Evolutionary conservation across 2,329 filamentous ascomycete genomes (phyloP).

Genomic region (Penicillium sp.): DNA sequence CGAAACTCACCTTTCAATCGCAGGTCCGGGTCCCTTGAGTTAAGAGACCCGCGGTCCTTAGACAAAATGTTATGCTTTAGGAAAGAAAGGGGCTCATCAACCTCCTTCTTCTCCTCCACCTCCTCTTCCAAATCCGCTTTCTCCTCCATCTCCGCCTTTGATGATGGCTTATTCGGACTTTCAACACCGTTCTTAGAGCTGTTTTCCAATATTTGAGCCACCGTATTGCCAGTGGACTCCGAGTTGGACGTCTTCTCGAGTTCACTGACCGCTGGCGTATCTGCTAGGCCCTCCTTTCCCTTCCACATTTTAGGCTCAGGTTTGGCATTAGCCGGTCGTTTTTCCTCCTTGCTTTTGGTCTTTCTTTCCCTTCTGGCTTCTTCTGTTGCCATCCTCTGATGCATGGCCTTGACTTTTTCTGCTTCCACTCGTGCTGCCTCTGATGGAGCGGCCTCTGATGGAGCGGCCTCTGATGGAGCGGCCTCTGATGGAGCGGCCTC

Average conservation of each 20-base stretch:
- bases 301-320: neutral
- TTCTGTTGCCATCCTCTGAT: neutral
- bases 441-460: neutral
- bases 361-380: neutral
- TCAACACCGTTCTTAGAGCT: neutral
- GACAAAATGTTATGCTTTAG: neutral
- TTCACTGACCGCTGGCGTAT: neutral
- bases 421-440: neutral
- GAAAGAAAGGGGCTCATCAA: no score
- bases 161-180: neutral
- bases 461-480: neutral
- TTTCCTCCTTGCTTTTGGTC: neutral
- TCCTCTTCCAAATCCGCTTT: neutral
- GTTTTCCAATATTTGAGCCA: neutral
- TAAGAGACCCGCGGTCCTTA: constrained; percentile 17
- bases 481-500: neutral
- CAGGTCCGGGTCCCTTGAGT: constrained; percentile 1
- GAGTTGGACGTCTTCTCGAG: neutral
- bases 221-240: neutral
- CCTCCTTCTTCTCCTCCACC: neutral
- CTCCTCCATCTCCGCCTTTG: neutral
- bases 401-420: neutral
- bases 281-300: neutral
- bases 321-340: neutral
- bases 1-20: constrained; percentile 21